Base-by-base conservation (phyloP, 2,329 filamentous ascomycete genomes). In the Pseudophaeomoniella oleicola region DNA sequence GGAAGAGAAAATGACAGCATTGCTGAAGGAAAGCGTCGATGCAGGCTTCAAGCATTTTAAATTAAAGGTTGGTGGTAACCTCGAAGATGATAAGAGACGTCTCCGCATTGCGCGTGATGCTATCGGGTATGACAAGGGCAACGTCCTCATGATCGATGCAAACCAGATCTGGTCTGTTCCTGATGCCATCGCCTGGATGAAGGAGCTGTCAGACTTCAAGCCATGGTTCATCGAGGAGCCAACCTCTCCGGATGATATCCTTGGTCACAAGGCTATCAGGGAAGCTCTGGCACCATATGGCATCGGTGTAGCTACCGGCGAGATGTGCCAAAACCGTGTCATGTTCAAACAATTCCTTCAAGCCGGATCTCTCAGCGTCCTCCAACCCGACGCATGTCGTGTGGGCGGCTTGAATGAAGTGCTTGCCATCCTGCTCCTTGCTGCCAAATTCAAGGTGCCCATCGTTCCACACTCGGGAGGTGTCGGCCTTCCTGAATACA, bases 401-500 rank as follows among this genome's bases (percentile, higher is more conserved):
- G 27, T 47, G 2, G 46, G 40, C 5, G 38, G 44, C 12, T 38
- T 47, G 2, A 47, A 48, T 13, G 43, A 48, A 32, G 85, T 88
- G 16, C 69, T 94, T 16, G 85, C 86, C n/a, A 85, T 94, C 30
- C 62, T 94, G 22, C 70, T 94, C 31, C 80, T 94, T 63, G 86
- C 86, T 13, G 53, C 56, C 42, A 61, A 66, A 48, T 79, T 76
- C 54, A 68, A 69, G 36, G 71, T 93, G 3, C 86, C 86, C 11
- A 79, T 93, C 46, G 85, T 94, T 4, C 86, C 87, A 1, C 86
- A 94, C 62, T 84, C 78, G 1, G 86, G 87, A 14, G 86, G 86
- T 46, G 86, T 94, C 2, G 87, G 86, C 4, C 67, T 94, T 44
- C 85, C 86, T 27, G 87, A 94, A 60, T 94, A 94, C 64, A 94